phyloP scores from a whole-genome alignment of 1,284 basidiomycete species.

The Pterula multifida region DNA sequence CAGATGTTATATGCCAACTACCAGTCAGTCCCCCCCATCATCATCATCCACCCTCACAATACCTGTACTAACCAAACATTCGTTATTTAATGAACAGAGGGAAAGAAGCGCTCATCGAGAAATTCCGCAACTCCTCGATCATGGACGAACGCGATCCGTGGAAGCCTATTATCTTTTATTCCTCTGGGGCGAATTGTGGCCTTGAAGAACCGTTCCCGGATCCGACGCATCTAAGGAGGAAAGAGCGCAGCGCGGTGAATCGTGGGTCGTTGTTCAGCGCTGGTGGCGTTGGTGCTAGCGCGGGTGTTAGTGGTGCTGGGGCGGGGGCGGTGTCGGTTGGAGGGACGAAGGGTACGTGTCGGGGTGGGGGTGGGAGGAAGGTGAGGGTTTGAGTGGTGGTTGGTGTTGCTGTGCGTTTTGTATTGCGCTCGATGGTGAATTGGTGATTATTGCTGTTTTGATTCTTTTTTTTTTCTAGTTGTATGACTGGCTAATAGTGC shows the following conservation, averaged over 20 bases:
- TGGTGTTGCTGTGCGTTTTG: not conserved
- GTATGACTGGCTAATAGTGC: too few relatives aligned
- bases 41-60: slow-evolving; percentile 4
- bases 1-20: slow-evolving; percentile 84
- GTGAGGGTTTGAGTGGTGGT: not conserved
- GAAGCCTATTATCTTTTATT: slow-evolving; percentile 78
- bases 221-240: slow-evolving; percentile 63
- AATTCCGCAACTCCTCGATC: slow-evolving; percentile 76
- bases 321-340: not conserved
- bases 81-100: slow-evolving; percentile 46
- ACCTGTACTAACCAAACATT: slow-evolving; percentile 6
- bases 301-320: not conserved
- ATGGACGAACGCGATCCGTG: slow-evolving; percentile 75
- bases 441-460: not conserved
- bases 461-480: not conserved
- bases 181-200: slow-evolving; percentile 60
- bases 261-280: slow-evolving; percentile 46
- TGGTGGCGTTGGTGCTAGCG: not conserved
- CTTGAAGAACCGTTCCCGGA: slow-evolving; percentile 71
- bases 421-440: not conserved
- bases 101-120: slow-evolving; percentile 76
- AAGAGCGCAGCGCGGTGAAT: slow-evolving; percentile 66
- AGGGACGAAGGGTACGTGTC: not conserved
- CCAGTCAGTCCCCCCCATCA: slow-evolving; percentile 41
- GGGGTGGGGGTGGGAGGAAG: not conserved